Percentiles rank a stretch among this genome's conserved stretches.
Conservation (phyloP, 2,329 filamentous ascomycete genomes). For the Aureobasidium sp. region DNA sequence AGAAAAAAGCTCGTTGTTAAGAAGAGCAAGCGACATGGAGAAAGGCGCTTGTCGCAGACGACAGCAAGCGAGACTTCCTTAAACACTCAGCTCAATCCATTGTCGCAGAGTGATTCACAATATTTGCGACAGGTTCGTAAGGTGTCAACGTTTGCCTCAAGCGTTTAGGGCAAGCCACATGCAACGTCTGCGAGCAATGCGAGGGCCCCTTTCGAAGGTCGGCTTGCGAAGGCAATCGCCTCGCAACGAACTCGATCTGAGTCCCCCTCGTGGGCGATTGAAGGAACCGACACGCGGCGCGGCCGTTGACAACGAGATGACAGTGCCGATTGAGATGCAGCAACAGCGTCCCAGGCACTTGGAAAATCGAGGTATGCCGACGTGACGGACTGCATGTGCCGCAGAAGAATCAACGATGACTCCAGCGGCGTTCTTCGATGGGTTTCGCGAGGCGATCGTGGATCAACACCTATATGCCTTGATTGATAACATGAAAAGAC, state of each 20-base stretch:
- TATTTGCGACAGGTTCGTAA: neutral
- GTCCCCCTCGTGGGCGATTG: neutral
- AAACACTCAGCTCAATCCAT: neutral
- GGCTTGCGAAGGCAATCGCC: neutral
- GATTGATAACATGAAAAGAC: constrained; percentile 1
- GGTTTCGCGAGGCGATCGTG: neutral
- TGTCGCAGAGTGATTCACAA: constrained; percentile 13
- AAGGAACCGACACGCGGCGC: neutral
- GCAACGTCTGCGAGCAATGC: neutral
- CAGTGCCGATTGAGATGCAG: neutral
- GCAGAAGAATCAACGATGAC: neutral
- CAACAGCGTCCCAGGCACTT: neutral
- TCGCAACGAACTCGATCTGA: neutral
- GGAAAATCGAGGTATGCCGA: neutral
- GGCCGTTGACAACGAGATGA: constrained; percentile 7
- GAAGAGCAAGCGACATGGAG: neutral
- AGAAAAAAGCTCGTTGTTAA: neutral
- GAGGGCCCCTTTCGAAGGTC: neutral
- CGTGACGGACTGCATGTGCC: neutral
- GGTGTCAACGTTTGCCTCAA: constrained; percentile 9
- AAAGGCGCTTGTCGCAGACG: neutral
- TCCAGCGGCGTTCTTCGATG: neutral
- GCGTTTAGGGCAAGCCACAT: neutral
- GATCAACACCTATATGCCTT: neutral
- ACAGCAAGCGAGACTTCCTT: neutral